Evolutionary conservation across 2,329 filamentous ascomycete species (phyloP), one percentile per base, ranked within the genome.

Genomic region (Colletotrichum chlorophyti): DNA sequence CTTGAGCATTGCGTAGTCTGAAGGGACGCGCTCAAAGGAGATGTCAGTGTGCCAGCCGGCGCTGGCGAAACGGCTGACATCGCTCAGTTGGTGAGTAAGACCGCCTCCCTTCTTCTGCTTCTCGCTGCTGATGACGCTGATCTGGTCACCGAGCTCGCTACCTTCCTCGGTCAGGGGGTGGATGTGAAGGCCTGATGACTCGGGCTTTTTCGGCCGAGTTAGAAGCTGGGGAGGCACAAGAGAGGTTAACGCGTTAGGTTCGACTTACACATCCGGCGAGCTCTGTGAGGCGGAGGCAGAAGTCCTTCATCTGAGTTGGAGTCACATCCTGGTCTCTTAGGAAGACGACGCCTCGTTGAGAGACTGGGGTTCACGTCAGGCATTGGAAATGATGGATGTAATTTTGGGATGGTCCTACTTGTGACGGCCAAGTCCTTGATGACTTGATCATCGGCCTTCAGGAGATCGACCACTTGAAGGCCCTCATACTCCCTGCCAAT

Each of bases 101-200:
- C 79, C 79, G 64, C 80, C 78, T 24, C 79, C 77, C 68, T 83
- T 82, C 72, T 82, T 79, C 66, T 83, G 76, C 74, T 82, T 80
- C 68, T 82, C 78, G 47, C 79, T 80, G 53, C 78, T 82, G 67
- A 86, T 85, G 51, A 84, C 80, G 52, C 76, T 81, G 62, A 86
- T 80, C 66, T 86, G 77, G 64, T 84, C 80, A 31, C 80, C 80
- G 1, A 82, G 72, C 63, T 84, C 79, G 54, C 77, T 79, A 17
- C 76, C 76, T 61, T 80, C 78, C 59, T 84, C 79, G 0, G 78
- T 79, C 23, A 85, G 65, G 6, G 83, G 82, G 62, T 85, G 83
- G 7, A 84, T 76, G 55, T 85, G 83, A 21, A 86, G 72, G 3
- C 73, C 72, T 1, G 82, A 84, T 3, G 76, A 76, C 31, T 72